These are phyloP conservation scores for Trypanosoma lewisi DNA, from an alignment of 208 protist genomes.

Conservation along the genomic window DNA sequence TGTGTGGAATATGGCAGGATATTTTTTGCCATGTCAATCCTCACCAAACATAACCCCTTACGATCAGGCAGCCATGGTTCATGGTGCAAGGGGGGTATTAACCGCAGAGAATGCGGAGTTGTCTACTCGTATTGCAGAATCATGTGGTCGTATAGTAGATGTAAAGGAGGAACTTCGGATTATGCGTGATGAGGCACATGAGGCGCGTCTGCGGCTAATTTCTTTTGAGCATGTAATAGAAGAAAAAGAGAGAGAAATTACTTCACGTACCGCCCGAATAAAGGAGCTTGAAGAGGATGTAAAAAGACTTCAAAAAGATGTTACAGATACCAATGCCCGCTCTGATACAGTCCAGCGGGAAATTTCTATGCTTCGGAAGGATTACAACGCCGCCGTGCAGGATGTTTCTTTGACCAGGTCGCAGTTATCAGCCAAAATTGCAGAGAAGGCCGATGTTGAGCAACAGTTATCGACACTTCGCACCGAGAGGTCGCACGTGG, in stretches of 20 bases:
- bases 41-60: constrained; percentile 23
- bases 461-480: constrained; percentile 46
- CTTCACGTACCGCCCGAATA: constrained; percentile 22
- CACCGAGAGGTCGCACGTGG: constrained; percentile 46
- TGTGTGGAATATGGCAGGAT: constrained; percentile 49
- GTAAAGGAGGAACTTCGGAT: constrained; percentile 40
- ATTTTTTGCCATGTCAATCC: constrained; percentile 31
- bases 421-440: constrained; percentile 32
- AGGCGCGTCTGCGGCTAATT: constrained; percentile 56
- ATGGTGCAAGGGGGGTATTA: neutral
- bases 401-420: constrained; percentile 47
- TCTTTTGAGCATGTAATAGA: constrained; percentile 36
- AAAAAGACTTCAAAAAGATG: constrained; percentile 43
- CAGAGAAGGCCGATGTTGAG: constrained; percentile 42
- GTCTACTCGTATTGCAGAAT: constrained; percentile 21
- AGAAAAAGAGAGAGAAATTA: constrained; percentile 45
- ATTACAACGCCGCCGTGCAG: constrained; percentile 36
- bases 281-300: constrained; percentile 51
- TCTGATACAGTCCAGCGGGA: constrained; percentile 38
- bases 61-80: constrained; percentile 31
- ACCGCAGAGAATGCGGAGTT: constrained; percentile 25
- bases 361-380: constrained; percentile 35
- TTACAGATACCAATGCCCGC: constrained; percentile 43
- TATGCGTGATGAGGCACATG: constrained; percentile 62
- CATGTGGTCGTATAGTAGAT: constrained; percentile 15